Percentiles rank a stretch among this genome's conserved stretches.
These are phyloP conservation scores for Ganoderma lucidum DNA, from an alignment of 1,284 basidiomycete genomes.

Conservation along the genomic window DNA sequence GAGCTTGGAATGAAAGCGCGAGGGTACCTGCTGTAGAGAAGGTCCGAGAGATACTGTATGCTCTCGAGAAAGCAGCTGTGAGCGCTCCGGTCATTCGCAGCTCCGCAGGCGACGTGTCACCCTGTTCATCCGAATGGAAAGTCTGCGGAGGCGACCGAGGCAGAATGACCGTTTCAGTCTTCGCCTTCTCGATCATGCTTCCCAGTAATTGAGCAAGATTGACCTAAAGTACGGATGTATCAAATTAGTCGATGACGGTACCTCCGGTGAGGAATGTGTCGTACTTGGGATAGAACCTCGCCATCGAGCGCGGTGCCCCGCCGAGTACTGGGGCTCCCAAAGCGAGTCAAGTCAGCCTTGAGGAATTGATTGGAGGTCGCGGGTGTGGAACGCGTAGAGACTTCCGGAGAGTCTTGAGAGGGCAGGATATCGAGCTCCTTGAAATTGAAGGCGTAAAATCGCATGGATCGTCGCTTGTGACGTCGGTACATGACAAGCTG, in stretches of 20 bases:
- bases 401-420: conserved; percentile 16
- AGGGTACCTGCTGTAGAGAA: conserved; percentile 28
- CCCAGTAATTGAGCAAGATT: conserved; percentile 26
- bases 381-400: background rate
- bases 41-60: conserved; percentile 15
- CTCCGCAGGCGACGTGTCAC: no score
- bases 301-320: conserved; percentile 13
- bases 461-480: conserved; percentile 30
- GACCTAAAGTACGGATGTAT: conserved; percentile 1
- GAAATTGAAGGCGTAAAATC: conserved; percentile 35
- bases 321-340: background rate
- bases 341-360: conserved; percentile 23
- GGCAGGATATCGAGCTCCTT: conserved; percentile 34
- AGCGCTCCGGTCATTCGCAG: background rate
- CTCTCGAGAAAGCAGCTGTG: background rate
- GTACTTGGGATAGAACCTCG: conserved; percentile 29
- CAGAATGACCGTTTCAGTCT: background rate
- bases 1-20: no score
- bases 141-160: background rate
- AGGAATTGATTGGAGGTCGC: conserved; percentile 10
- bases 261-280: background rate
- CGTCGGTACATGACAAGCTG: conserved; percentile 26
- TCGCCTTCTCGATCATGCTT: conserved; percentile 11
- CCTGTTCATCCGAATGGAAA: background rate
- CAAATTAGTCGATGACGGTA: background rate